Conservation (phyloP, 495 filamentous ascomycete species). For the Cairneyella variabilis region DNA sequence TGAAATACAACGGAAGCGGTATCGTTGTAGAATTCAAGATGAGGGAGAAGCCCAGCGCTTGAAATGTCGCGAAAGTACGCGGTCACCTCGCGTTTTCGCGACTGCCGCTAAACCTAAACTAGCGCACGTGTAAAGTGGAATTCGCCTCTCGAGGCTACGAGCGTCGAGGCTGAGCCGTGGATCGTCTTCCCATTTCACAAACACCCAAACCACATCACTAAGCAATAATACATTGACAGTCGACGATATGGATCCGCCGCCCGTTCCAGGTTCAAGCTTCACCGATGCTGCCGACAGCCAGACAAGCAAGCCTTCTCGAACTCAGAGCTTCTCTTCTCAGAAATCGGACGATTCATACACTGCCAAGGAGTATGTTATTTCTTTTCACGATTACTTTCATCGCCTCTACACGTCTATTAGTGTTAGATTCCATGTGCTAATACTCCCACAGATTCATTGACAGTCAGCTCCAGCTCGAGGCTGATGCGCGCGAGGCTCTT, state of each 20-base stretch:
- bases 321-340: conserved; percentile 49
- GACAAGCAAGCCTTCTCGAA: conserved; percentile 9
- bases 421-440: background rate
- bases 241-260: conserved; percentile 19
- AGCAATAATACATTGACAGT: background rate
- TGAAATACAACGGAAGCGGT: too few relatives aligned
- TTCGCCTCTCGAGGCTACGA: background rate
- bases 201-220: background rate
- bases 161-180: conserved; percentile 2
- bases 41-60: background rate
- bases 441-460: conserved; percentile 72
- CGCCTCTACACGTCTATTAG: background rate
- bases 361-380: conserved; percentile 66
- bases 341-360: conserved; percentile 73
- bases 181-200: background rate
- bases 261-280: conserved; percentile 9
- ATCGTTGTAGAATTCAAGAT: background rate
- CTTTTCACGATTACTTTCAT: background rate
- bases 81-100: too few relatives aligned
- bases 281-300: conserved; percentile 1
- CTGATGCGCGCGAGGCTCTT: conserved; percentile 88
- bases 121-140: conserved; percentile 8
- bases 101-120: background rate
- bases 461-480: conserved; percentile 84
- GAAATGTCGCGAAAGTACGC: background rate